These are phyloP conservation scores for Tolypocladium nubicola DNA, from an alignment of 2,329 filamentous ascomycete species.

Conservation along the genomic window DNA sequence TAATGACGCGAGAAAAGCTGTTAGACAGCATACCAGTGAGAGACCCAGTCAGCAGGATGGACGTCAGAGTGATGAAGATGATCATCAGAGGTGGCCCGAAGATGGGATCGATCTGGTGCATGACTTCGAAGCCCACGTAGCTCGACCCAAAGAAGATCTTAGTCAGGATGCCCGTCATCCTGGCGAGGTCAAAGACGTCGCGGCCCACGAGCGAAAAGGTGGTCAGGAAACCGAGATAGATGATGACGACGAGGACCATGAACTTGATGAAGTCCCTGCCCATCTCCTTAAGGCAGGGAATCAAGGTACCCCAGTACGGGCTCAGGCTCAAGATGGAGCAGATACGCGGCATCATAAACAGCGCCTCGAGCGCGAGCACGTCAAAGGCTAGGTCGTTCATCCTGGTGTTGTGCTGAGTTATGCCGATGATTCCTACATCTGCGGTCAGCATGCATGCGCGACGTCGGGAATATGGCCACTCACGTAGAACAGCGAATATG, in stretches of 20 bases:
- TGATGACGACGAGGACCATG: slow-evolving; percentile 64
- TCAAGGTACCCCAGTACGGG: slow-evolving; percentile 81
- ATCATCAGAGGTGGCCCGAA: slow-evolving; percentile 55
- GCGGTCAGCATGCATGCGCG: slow-evolving; percentile 2
- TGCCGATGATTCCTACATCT: slow-evolving; percentile 18
- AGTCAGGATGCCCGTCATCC: slow-evolving; percentile 68
- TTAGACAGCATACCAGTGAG: slow-evolving; percentile 71
- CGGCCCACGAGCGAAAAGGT: slow-evolving; percentile 74
- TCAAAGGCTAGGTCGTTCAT: slow-evolving; percentile 79
- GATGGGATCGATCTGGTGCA: slow-evolving; percentile 47
- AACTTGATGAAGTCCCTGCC: slow-evolving; percentile 87
- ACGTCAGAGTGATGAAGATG: slow-evolving; percentile 66
- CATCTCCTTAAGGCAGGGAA: slow-evolving; percentile 91
- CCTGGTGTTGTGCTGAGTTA: slow-evolving; percentile 40
- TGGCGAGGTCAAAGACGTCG: slow-evolving; percentile 49
- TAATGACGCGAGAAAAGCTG: slow-evolving; percentile 56
- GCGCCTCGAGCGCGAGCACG: slow-evolving; percentile 75
- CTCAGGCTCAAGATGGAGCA: slow-evolving; percentile 80
- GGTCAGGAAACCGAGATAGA: slow-evolving; percentile 82
- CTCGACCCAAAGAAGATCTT: slow-evolving; percentile 75
- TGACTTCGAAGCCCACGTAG: slow-evolving; percentile 62
- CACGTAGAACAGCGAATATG: slow-evolving; percentile 61
- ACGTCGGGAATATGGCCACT: slow-evolving; percentile 21
- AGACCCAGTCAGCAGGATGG: slow-evolving; percentile 69
- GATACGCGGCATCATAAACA: slow-evolving; percentile 83